Percentiles rank a stretch among this genome's conserved stretches.
These are phyloP conservation scores for Thermoascus crustaceus DNA, from an alignment of 2,329 filamentous ascomycete genomes.

Conservation along the genomic window DNA sequence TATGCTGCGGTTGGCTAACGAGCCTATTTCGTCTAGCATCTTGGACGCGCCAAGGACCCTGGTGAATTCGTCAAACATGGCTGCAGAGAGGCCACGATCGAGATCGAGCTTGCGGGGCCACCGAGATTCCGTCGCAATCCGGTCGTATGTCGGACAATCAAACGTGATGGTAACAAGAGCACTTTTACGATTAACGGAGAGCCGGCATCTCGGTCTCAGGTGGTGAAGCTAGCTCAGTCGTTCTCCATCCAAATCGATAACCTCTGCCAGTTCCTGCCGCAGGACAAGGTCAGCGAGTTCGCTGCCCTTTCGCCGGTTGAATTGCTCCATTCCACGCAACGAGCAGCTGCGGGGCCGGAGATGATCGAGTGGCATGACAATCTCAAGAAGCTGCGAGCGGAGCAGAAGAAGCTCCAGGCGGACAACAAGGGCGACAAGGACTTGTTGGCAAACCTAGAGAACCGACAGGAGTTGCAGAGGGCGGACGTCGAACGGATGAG, in stretches of 20 bases:
- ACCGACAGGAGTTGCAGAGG: conserved; percentile 64
- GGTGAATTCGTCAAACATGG: conserved; percentile 93
- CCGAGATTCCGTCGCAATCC: conserved; percentile 53
- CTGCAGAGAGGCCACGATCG: conserved; percentile 65
- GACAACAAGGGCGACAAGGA: conserved; percentile 54
- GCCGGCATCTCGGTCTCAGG: conserved; percentile 50
- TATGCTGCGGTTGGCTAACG: too few species aligned
- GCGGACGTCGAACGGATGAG: conserved; percentile 75
- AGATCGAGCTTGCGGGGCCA: conserved; percentile 75
- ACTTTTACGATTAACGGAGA: conserved; percentile 70
- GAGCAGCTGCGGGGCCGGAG: conserved; percentile 73
- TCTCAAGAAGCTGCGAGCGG: conserved; percentile 61
- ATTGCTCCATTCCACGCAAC: conserved; percentile 74
- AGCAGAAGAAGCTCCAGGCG: conserved; percentile 57
- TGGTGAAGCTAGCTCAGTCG: conserved; percentile 59
- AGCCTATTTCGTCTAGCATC: conserved; percentile 41
- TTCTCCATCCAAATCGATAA: conserved; percentile 96
- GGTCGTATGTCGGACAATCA: conserved; percentile 67
- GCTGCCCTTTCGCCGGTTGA: conserved; percentile 74
- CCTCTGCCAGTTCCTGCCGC: conserved; percentile 90
- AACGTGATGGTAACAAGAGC: conserved; percentile 70
- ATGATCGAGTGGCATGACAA: conserved; percentile 71
- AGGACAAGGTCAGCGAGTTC: conserved; percentile 93
- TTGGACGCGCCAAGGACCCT: conserved; percentile 77
- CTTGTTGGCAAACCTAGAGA: conserved; percentile 58